Percentiles rank a stretch among this genome's conserved stretches.
phyloP scores from a whole-genome alignment of 2,329 filamentous ascomycete genomes.

The Alternaria sp. region DNA sequence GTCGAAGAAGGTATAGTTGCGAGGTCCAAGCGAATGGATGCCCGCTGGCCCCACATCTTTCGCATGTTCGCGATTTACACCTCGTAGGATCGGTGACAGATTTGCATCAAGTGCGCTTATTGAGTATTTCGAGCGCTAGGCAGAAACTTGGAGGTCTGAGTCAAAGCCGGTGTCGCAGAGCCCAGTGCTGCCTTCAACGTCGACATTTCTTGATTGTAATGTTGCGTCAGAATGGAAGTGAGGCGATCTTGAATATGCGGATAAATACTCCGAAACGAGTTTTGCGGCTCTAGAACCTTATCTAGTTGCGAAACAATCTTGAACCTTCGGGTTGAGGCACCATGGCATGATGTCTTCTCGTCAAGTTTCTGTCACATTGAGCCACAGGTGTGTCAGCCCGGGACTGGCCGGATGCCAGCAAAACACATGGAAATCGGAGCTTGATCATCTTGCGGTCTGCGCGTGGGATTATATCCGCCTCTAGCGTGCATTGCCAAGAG shows the following conservation, averaged over 20 bases:
- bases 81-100: conserved; percentile 1
- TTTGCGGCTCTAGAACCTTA: not conserved
- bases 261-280: conserved; percentile 2
- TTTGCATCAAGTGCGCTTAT: not conserved
- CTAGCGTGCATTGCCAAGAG: conserved; percentile 19
- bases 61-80: not conserved
- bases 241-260: not conserved
- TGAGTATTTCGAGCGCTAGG: not conserved
- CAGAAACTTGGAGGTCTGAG: conserved; percentile 13
- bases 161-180: conserved; percentile 16
- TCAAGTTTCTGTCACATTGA: conserved; percentile 4
- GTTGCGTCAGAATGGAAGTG: not conserved
- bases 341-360: not conserved
- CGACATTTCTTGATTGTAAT: conserved; percentile 11
- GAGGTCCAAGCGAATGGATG: not conserved
- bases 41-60: not conserved
- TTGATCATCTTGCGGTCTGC: conserved; percentile 12
- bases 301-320: not conserved
- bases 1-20: conserved; percentile 1
- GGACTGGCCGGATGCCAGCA: conserved; percentile 27
- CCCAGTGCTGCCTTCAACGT: conserved; percentile 4
- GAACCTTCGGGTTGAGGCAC: not conserved
- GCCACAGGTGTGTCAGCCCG: conserved; percentile 16
- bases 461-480: conserved; percentile 16
- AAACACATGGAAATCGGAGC: conserved; percentile 8